Conservation (phyloP, 139 green algal genomes). For the Eudorina sp. region DNA sequence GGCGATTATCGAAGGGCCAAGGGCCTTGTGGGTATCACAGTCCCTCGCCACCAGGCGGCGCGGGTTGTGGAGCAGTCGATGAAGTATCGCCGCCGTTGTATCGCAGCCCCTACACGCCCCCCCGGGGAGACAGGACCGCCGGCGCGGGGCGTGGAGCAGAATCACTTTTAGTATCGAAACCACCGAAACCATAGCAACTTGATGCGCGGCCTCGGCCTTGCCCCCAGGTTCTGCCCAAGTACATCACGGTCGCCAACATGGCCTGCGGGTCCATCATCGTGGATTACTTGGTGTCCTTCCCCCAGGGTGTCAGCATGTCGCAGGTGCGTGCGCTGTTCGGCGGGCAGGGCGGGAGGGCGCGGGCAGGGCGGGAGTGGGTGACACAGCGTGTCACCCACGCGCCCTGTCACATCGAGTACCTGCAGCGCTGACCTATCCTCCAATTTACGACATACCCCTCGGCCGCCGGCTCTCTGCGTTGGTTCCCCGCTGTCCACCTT, state of each 20-base stretch:
- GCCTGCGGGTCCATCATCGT: slow-evolving; percentile 4
- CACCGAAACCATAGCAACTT: no score
- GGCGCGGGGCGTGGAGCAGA: no score
- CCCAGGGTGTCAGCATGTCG: background rate
- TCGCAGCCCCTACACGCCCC: no score
- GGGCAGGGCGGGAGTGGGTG: no score
- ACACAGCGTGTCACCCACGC: no score
- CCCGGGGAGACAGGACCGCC: no score
- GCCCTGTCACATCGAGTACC: background rate
- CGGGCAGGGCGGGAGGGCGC: no score
- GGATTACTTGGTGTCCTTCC: background rate
- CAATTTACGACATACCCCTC: background rate
- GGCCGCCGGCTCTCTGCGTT: background rate
- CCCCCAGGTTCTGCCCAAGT: background rate
- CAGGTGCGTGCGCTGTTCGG: background rate
- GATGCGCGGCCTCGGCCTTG: background rate
- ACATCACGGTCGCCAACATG: background rate
- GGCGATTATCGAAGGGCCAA: no score
- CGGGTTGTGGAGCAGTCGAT: background rate
- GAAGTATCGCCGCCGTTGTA: background rate
- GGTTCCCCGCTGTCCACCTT: background rate
- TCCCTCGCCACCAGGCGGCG: background rate
- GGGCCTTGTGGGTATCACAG: background rate
- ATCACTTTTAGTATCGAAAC: no score
- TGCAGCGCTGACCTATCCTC: background rate